These are phyloP conservation scores for Emergomyces africanus DNA, from an alignment of 2,329 filamentous ascomycete species.

Conservation along the genomic window DNA sequence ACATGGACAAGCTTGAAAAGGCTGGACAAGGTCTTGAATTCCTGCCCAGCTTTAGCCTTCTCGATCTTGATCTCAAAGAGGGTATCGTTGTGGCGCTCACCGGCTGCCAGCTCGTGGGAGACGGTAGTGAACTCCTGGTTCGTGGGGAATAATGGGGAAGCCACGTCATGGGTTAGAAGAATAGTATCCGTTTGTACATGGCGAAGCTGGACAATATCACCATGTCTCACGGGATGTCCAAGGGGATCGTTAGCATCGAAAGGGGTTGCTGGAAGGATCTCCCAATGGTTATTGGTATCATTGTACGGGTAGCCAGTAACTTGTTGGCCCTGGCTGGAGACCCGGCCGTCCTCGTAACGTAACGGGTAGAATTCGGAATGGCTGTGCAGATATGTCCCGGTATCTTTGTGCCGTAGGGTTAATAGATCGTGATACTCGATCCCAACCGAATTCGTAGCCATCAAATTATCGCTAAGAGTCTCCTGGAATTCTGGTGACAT, in stretches of 20 bases:
- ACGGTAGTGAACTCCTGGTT: conserved; percentile 98
- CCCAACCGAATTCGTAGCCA: conserved; percentile 73
- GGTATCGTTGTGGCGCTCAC: conserved; percentile 70
- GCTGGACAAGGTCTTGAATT: conserved; percentile 80
- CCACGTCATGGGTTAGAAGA: conserved; percentile 89
- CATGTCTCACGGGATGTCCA: conserved; percentile 60
- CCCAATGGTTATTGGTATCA: conserved; percentile 98
- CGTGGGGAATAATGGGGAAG: conserved; percentile 88
- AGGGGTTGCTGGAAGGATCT: conserved; percentile 59
- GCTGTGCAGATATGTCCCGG: conserved; percentile 90
- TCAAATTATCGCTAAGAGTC: conserved; percentile 85
- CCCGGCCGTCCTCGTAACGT: conserved; percentile 91
- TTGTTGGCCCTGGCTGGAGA: conserved; percentile 95
- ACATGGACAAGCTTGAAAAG: conserved; percentile 95
- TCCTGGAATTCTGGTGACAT: conserved; percentile 99
- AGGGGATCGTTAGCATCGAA: conserved; percentile 41
- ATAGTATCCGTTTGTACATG: conserved; percentile 77
- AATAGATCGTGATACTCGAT: conserved; percentile 87
- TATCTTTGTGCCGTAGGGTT: conserved; percentile 89
- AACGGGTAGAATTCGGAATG: conserved; percentile 81
- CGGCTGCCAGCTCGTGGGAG: conserved; percentile 55
- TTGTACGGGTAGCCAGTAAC: conserved; percentile 97
- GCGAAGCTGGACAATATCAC: conserved; percentile 73
- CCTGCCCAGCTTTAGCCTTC: conserved; percentile 62
- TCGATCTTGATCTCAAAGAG: conserved; percentile 89